A percentile compares a stretch with the other conserved stretches of the same genome.
Conservation (phyloP, 768 basidiomycete species). For the Calocera viscosa region DNA sequence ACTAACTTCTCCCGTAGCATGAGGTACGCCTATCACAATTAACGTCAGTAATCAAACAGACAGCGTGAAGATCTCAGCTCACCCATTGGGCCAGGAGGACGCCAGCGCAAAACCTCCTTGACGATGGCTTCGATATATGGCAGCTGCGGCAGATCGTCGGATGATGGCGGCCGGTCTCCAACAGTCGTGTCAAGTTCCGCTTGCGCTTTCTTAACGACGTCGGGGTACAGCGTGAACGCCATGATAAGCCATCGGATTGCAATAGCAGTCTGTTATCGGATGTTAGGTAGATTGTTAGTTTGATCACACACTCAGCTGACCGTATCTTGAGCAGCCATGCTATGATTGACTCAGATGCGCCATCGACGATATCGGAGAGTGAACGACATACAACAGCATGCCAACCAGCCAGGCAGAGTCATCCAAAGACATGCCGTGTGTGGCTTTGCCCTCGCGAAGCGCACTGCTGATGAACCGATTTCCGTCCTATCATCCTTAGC, state of each 20-base stretch:
- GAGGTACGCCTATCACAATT: not conserved
- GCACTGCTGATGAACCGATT: not conserved
- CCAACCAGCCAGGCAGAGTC: not conserved
- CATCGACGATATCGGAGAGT: not conserved
- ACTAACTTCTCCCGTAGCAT: not conserved
- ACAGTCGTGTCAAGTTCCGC: constrained; percentile 23
- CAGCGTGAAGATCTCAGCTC: not conserved
- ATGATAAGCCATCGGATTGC: not conserved
- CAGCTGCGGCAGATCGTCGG: constrained; percentile 20
- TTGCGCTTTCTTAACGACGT: constrained; percentile 22
- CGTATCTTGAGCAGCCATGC: not conserved
- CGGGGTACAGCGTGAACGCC: constrained; percentile 18
- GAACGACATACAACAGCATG: not conserved
- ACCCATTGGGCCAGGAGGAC: not conserved
- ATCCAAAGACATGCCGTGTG: not conserved
- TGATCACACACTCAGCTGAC: not conserved
- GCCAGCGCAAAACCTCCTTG: constrained; percentile 21
- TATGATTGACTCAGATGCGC: not conserved
- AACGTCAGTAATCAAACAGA: not conserved
- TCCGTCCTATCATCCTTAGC: not conserved
- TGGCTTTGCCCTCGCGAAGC: not conserved
- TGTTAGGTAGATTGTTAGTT: not conserved
- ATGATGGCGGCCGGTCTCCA: constrained; percentile 21
- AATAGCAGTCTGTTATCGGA: not conserved
- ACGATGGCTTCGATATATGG: constrained; percentile 24